Evolutionary conservation across 176 grass and related monocot species (phyloP).

Genomic region (Neostapfia colusana): DNA sequence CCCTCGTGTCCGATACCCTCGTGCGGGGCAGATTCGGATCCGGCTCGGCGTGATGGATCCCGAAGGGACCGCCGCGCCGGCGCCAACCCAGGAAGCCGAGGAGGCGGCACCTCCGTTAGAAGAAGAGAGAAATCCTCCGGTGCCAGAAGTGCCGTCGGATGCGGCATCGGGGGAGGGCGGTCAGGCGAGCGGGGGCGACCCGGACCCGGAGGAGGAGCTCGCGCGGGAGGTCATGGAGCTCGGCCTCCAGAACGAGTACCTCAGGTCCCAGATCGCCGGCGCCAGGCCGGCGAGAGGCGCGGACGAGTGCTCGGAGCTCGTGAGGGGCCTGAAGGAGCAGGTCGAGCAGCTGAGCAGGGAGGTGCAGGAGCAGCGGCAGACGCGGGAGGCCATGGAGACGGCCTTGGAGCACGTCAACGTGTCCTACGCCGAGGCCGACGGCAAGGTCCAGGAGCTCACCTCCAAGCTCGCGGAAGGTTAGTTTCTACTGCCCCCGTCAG

Average conservation of each 20-base stretch:
- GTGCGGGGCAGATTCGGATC: conserved; percentile 44
- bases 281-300: not conserved
- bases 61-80: conserved; percentile 32
- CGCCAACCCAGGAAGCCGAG: conserved; percentile 11
- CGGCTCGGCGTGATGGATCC: conserved; percentile 51
- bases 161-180: not conserved
- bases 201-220: conserved; percentile 42
- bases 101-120: not conserved
- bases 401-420: conserved; percentile 82
- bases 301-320: conserved; percentile 23
- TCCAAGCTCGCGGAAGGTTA: conserved; percentile 83
- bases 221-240: conserved; percentile 58
- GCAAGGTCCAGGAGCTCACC: conserved; percentile 74
- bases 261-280: conserved; percentile 58
- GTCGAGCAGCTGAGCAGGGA: conserved; percentile 62
- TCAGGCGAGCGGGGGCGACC: not conserved
- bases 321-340: conserved; percentile 60
- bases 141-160: not conserved
- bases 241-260: conserved; percentile 59
- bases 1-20: not conserved
- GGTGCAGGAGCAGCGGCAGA: conserved; percentile 67
- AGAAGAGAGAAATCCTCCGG: not conserved
- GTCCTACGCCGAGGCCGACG: conserved; percentile 70
- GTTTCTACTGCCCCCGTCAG: conserved; percentile 18
- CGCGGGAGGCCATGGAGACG: conserved; percentile 67